Conservation (phyloP, 768 basidiomycete genomes). For the Suillus ampliporus region DNA sequence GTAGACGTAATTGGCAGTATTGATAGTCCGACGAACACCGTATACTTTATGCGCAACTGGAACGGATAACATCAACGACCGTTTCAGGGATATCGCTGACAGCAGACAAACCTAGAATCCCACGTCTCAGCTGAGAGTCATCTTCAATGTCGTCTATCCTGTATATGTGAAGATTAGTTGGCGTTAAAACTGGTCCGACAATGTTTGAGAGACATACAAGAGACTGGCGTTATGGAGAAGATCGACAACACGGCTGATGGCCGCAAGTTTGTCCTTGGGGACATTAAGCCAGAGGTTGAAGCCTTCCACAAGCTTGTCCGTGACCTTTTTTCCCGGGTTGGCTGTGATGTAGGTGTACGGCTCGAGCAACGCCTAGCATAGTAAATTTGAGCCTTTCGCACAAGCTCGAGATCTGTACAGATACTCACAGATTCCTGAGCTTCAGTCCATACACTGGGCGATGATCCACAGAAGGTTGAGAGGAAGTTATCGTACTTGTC, state of each 20-base stretch:
- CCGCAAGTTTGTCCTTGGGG: slow-evolving; percentile 64
- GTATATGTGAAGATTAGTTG: slow-evolving; percentile 11
- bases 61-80: background rate
- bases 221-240: slow-evolving; percentile 92
- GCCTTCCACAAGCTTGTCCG: slow-evolving; percentile 80
- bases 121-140: slow-evolving; percentile 81
- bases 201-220: slow-evolving; percentile 56
- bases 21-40: slow-evolving; percentile 92
- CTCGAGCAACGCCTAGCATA: slow-evolving; percentile 62
- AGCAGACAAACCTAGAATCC: slow-evolving; percentile 63
- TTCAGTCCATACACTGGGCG: slow-evolving; percentile 25
- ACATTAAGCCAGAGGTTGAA: slow-evolving; percentile 92
- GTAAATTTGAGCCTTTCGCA: background rate
- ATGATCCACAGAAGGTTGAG: slow-evolving; percentile 31
- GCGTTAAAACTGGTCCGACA: background rate
- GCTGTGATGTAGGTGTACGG: slow-evolving; percentile 84
- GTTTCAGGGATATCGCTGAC: background rate
- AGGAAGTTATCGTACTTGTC: slow-evolving; percentile 46
- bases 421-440: slow-evolving; percentile 17
- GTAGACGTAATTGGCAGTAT: slow-evolving; percentile 92
- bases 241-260: slow-evolving; percentile 77
- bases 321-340: slow-evolving; percentile 88
- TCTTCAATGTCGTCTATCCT: slow-evolving; percentile 95
- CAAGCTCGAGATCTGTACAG: background rate
- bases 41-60: slow-evolving; percentile 96